A percentile compares a stretch with the other conserved stretches of the same genome.
Evolutionary conservation across 805 yeast genomes (phyloP).

Genomic region (Schizosaccharomyces japonicus): DNA sequence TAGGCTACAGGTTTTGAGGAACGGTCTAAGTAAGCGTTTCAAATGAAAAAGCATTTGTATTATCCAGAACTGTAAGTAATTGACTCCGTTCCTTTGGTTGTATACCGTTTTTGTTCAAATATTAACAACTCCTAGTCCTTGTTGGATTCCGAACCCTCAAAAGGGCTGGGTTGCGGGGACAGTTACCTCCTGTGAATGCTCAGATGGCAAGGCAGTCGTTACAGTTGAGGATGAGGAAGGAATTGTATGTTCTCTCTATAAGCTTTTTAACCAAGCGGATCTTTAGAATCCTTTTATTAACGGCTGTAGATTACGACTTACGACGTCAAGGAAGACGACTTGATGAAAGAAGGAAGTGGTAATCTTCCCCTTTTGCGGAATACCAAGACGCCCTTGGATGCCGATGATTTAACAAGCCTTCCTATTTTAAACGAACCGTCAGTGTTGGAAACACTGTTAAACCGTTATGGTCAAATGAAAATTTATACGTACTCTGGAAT

Average conservation of each 20-base stretch:
- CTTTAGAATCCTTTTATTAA: not conserved
- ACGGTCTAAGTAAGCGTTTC: too few species aligned
- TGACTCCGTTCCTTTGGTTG: too few species aligned
- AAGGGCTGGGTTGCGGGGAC: constrained; percentile 58
- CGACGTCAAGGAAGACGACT: constrained; percentile 7
- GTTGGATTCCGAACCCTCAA: constrained; percentile 58
- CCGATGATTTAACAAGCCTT: constrained; percentile 78
- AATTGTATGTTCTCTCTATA: not conserved
- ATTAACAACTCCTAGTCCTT: constrained; percentile 23
- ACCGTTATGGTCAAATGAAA: constrained; percentile 68
- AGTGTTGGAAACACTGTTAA: constrained; percentile 74
- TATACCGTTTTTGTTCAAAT: too few species aligned
- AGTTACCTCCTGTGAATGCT: constrained; percentile 27
- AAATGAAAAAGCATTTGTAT: too few species aligned
- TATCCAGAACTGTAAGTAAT: too few species aligned
- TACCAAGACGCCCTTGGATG: constrained; percentile 21
- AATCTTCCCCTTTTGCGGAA: not conserved
- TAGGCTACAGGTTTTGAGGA: too few species aligned
- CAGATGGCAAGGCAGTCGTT: not conserved
- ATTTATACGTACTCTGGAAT: constrained; percentile 93
- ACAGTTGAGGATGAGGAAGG: constrained; percentile 2
- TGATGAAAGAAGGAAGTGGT: constrained; percentile 6
- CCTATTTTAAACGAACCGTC: constrained; percentile 92
- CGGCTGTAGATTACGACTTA: not conserved
- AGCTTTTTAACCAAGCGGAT: not conserved